phyloP scores from a whole-genome alignment of 2,329 filamentous ascomycete genomes.

The Thelonectria rubi region DNA sequence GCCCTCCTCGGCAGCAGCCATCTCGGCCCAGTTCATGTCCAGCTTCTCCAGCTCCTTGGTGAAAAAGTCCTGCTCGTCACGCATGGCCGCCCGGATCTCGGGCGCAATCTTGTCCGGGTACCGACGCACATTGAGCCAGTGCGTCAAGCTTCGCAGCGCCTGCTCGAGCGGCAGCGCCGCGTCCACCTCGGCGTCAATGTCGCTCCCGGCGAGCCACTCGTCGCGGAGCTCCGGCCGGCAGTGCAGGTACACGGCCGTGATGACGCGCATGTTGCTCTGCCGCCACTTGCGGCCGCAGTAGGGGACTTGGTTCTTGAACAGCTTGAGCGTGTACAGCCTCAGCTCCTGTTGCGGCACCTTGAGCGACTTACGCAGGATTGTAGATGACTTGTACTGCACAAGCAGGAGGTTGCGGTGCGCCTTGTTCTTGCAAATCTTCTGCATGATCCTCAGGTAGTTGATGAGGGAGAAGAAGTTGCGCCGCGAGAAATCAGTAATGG shows the following conservation, averaged over 20 bases:
- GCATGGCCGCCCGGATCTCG: constrained; percentile 65
- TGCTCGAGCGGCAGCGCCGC: constrained; percentile 92
- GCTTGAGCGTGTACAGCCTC: constrained; percentile 92
- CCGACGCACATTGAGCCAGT: constrained; percentile 89
- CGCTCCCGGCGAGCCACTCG: constrained; percentile 91
- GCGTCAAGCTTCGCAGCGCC: constrained; percentile 85
- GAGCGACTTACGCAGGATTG: constrained; percentile 89
- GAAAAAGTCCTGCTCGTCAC: constrained; percentile 83
- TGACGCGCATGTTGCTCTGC: constrained; percentile 97
- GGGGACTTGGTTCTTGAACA: constrained; percentile 98
- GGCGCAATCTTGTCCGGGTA: constrained; percentile 82
- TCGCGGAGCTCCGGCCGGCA: constrained; percentile 92
- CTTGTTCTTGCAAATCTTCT: constrained; percentile 96
- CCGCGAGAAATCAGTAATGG: constrained; percentile 89
- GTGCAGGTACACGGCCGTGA: constrained; percentile 94
- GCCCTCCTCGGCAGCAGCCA: constrained; percentile 47
- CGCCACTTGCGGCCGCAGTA: constrained; percentile 99
- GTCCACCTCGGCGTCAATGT: constrained; percentile 93
- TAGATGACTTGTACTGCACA: constrained; percentile 93
- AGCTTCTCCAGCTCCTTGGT: constrained; percentile 78
- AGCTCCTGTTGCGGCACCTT: constrained; percentile 89
- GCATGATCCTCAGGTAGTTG: constrained; percentile 94
- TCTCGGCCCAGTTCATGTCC: constrained; percentile 62
- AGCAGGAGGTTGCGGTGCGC: constrained; percentile 93
- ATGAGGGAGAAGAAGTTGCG: constrained; percentile 96